Conservation (phyloP, 768 basidiomycete species). For the Collybia sp. region DNA sequence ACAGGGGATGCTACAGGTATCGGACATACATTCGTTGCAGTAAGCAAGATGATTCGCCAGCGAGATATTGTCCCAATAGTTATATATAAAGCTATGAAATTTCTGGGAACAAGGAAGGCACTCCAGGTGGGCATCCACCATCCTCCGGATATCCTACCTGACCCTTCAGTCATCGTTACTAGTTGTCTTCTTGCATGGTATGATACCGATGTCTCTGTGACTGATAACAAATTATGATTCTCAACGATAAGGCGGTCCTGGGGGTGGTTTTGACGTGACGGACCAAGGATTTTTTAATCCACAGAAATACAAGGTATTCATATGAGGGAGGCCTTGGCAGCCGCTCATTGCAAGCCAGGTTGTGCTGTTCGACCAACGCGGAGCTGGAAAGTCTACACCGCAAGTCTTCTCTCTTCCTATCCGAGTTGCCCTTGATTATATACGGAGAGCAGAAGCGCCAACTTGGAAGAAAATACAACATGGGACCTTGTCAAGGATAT, state of each 20-base stretch:
- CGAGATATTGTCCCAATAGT: not conserved
- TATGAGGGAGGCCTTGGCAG: too few relatives aligned
- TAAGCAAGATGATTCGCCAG: conserved; percentile 18
- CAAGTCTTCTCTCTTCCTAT: conserved; percentile 28
- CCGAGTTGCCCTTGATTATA: conserved; percentile 3
- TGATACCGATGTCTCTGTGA: not conserved
- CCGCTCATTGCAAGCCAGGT: conserved; percentile 40
- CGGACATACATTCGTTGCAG: conserved; percentile 74
- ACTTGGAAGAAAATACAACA: conserved; percentile 83
- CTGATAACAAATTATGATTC: not conserved
- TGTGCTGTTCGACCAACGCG: conserved; percentile 86
- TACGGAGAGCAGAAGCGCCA: conserved; percentile 52
- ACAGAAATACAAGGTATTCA: conserved; percentile 67
- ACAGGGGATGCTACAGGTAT: conserved; percentile 63
- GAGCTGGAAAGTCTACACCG: conserved; percentile 84
- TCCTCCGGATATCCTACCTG: conserved; percentile 1
- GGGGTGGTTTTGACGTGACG: conserved; percentile 62
- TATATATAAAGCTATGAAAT: conserved; percentile 62
- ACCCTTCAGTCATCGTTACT: not conserved
- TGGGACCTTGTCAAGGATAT: conserved; percentile 92
- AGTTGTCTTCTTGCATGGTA: conserved; percentile 83
- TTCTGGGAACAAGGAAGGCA: conserved; percentile 72
- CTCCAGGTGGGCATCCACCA: conserved; percentile 47
- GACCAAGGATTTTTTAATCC: conserved; percentile 85
- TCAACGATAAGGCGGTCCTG: conserved; percentile 60